Base-by-base conservation (phyloP, 257 asterid species). In the Solanum arcanum region DNA sequence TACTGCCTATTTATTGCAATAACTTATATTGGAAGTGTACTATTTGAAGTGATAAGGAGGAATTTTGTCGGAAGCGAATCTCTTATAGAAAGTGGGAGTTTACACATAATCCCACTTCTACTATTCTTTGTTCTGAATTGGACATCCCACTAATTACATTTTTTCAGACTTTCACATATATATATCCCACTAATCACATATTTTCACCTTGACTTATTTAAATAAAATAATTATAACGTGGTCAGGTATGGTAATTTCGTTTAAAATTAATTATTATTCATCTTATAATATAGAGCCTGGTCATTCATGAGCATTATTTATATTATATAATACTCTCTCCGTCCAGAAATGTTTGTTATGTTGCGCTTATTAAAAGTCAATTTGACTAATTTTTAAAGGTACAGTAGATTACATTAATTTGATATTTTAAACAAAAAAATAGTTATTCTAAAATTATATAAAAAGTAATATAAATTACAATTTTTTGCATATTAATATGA, bases 351-450 rank as follows among this genome's bases (percentile, higher is more conserved):
- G 1, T 33, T 31, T 33, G 1, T 33, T 1, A 3, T 33, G 35
- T 33, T 33, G 0, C 0, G 4, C 0, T 33, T 33, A 33, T 33
- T 0, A 0, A 3, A 33, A 33, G 0, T 33, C 1, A 33, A 33
- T 33, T 3, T 0, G 0, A 3, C 0, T 33, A 33, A 33, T 33
- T 33, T 33, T 33, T 0, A 33, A 33, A 33, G 35, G 1, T 33
- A 33, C 0, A 33, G 0, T 33, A 33, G 0, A 33, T 33, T 0
- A 33, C 1, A 33, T 33, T 33, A 33, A 33, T 33, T 33, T 33
- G 5, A 33, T 33, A 33, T 33, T 33, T 33, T 33, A 33, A 33
- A 33, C 0, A 33, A 33, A 33, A 33, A 3, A 33, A 0, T 33
- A 33, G 5, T 0, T 33, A 33, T 33, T 33, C 5, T 4, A 4